Conservation (phyloP, 257 asterid genomes). For the Penstemon newberryi region DNA sequence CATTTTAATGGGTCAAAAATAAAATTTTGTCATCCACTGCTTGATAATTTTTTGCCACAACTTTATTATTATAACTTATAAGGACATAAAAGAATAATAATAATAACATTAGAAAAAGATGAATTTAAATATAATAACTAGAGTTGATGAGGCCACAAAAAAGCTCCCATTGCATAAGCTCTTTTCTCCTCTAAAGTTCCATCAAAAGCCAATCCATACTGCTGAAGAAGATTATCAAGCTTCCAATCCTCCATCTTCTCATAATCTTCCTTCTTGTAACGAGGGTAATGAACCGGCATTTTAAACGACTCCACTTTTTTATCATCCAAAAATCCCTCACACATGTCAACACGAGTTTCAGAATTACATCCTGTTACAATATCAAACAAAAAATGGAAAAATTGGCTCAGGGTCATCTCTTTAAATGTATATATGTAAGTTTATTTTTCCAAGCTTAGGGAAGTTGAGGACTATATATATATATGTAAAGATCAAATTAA, state of each 20-base stretch:
- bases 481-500: neutral
- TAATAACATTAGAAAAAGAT: too few species aligned
- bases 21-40: too few species aligned
- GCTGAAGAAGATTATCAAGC: constrained; percentile 22
- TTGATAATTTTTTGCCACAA: too few species aligned
- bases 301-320: constrained; percentile 9
- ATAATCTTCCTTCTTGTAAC: constrained; percentile 30
- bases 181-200: constrained; percentile 33
- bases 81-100: too few species aligned
- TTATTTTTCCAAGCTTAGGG: too few species aligned
- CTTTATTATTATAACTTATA: too few species aligned
- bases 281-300: constrained; percentile 40
- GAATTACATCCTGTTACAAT: neutral
- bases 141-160: constrained; percentile 36
- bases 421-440: neutral
- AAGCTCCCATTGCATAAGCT: constrained; percentile 33
- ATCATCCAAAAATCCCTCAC: neutral
- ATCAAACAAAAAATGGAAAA: neutral
- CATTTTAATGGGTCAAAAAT: too few species aligned
- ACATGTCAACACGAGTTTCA: too few species aligned
- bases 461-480: neutral
- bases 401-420: neutral
- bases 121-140: neutral
- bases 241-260: constrained; percentile 39
- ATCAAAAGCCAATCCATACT: constrained; percentile 27